Base-by-base conservation (phyloP, 2,329 filamentous ascomycete genomes). In the Thyridium curvatum region DNA sequence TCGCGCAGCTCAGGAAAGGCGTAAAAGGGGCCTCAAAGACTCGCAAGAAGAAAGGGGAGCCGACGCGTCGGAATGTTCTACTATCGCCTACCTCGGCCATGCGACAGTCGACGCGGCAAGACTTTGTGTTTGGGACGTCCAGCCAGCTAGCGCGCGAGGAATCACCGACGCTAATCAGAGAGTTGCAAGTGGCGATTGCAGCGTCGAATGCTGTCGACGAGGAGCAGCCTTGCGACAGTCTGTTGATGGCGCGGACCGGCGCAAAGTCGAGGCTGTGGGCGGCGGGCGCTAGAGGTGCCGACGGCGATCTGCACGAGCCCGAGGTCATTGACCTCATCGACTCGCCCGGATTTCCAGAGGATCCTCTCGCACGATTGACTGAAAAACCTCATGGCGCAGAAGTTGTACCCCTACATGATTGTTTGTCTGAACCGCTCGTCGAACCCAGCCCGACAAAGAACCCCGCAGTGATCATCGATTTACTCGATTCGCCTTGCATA, bases 51-150 rank as follows among this genome's bases (percentile, higher is more conserved):
- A 68, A 65, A 38, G 52, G 53, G 32, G 60, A 56, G 9, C 52
- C 54, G 1, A 52, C 49, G 2, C 62, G 66, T n/a, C 66, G 68
- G 15, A 64, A 68, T 32, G 58, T 74, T 14, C 56, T 94, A 3
- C 64, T 86, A 10, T 86, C 85, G 1, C 87, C 87, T 0, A 67
- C 65, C 35, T 74, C 82, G 17, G 88, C 86, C 2, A 60, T 82
- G 32, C 74, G 74, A 38, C 73, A 83, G 47, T 74, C 84, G 12
- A 69, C 75, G 3, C 67, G 74, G 2, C 88, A 93, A 55, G 79
- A 89, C 43, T 86, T 90, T 52, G 63, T 94, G 0, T 94, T 94
- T 60, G 88, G 87, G 1, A 93, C 87, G 0, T 90, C 84, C 2
- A 94, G 88, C 56, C 88, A 94, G 56, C 64, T 94, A 17, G 83